Evolutionary conservation across 495 filamentous ascomycete genomes (phyloP).

Genomic region (Annulohypoxylon maeteangense): DNA sequence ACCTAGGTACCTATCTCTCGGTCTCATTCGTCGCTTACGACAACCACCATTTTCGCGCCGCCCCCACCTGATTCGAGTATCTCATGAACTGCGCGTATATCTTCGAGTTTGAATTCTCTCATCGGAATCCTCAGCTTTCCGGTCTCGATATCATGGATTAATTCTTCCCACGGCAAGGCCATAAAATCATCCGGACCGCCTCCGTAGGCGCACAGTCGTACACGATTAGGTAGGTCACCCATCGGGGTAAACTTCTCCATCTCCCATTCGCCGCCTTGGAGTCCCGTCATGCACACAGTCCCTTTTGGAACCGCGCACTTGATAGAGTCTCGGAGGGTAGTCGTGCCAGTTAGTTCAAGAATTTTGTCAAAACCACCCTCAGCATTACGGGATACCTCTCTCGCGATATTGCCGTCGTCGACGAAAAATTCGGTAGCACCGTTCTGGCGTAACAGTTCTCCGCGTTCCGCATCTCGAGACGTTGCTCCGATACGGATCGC

Average conservation of each 20-base stretch:
- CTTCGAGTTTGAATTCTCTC: conserved; percentile 57
- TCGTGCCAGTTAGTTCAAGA: conserved; percentile 57
- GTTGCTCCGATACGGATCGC: conserved; percentile 8
- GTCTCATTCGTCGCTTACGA: conserved; percentile 12
- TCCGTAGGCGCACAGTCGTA: conserved; percentile 9
- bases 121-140: conserved; percentile 51
- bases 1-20: neutral
- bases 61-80: conserved; percentile 22
- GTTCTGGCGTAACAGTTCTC: neutral
- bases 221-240: conserved; percentile 3
- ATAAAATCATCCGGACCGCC: conserved; percentile 48
- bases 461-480: neutral
- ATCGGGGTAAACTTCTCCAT: conserved; percentile 47
- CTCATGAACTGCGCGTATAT: conserved; percentile 50
- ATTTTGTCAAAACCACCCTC: conserved; percentile 61
- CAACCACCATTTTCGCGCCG: conserved; percentile 18
- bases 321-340: conserved; percentile 11
- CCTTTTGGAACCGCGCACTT: conserved; percentile 7
- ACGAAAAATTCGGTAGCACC: conserved; percentile 11
- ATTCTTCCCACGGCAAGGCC: conserved; percentile 58
- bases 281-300: conserved; percentile 1
- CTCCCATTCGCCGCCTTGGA: conserved; percentile 57
- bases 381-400: neutral
- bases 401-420: conserved; percentile 3
- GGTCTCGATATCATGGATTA: conserved; percentile 48